These are phyloP conservation scores for Daldinia caldariorum DNA, from an alignment of 495 filamentous ascomycete genomes.

Conservation along the genomic window DNA sequence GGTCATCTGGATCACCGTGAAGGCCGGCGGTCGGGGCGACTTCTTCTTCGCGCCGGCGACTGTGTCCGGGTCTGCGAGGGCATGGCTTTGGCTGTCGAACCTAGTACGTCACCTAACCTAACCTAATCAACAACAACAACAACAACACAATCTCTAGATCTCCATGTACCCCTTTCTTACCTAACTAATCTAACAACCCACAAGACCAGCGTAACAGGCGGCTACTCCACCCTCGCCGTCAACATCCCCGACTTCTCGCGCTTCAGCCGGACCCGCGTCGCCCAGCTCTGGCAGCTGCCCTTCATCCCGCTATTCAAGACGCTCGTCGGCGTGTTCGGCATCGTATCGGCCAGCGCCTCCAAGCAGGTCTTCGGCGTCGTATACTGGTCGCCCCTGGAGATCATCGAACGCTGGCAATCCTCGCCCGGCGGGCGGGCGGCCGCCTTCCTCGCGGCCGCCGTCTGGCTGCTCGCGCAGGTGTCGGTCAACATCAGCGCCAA, in stretches of 20 bases:
- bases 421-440: slow-evolving; percentile 37
- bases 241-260: slow-evolving; percentile 48
- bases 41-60: slow-evolving; percentile 57
- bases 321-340: slow-evolving; percentile 44
- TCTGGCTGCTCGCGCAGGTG: slow-evolving; percentile 64
- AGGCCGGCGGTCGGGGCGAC: slow-evolving; percentile 55
- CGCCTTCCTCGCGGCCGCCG: slow-evolving; percentile 52
- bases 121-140: no score
- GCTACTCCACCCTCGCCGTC: slow-evolving; percentile 46
- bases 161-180: background rate
- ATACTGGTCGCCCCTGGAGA: slow-evolving; percentile 48
- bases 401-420: slow-evolving; percentile 44
- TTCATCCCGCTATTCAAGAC: slow-evolving; percentile 49
- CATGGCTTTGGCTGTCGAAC: slow-evolving; percentile 51
- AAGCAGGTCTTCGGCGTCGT: slow-evolving; percentile 43
- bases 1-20: slow-evolving; percentile 60
- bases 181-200: background rate
- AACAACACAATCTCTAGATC: no score
- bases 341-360: slow-evolving; percentile 44
- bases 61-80: slow-evolving; percentile 45
- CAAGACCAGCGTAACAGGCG: slow-evolving; percentile 46
- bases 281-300: slow-evolving; percentile 46
- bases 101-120: slow-evolving; percentile 17
- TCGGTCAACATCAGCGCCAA: slow-evolving; percentile 75
- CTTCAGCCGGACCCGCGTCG: slow-evolving; percentile 44